Conservation (phyloP, 768 basidiomycete species). For the Gyrodon lividus region DNA sequence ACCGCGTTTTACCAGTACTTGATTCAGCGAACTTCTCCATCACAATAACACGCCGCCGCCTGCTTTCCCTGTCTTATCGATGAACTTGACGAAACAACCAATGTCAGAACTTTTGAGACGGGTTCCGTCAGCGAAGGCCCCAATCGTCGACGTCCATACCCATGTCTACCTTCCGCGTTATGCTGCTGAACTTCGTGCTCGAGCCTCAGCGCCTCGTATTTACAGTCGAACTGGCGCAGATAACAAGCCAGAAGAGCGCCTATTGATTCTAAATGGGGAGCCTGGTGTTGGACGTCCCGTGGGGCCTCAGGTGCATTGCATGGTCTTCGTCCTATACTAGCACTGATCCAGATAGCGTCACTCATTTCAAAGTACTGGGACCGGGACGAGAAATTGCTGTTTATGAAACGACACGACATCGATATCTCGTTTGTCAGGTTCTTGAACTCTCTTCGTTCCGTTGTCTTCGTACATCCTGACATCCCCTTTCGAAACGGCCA, state of each 20-base stretch:
- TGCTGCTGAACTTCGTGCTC: constrained; percentile 62
- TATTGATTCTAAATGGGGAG: constrained; percentile 78
- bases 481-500: constrained; percentile 27
- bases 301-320: constrained; percentile 59
- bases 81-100: constrained; percentile 24
- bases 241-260: constrained; percentile 58
- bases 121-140: constrained; percentile 21
- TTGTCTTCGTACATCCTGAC: constrained; percentile 16
- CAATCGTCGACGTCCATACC: constrained; percentile 81
- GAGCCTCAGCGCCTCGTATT: constrained; percentile 66
- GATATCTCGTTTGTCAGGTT: constrained; percentile 79
- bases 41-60: constrained; percentile 9
- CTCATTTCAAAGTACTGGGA: constrained; percentile 64
- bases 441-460: constrained; percentile 7
- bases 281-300: constrained; percentile 79
- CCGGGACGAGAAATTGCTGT: constrained; percentile 69
- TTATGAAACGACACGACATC: constrained; percentile 84
- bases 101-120: constrained; percentile 26
- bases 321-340: background rate
- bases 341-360: constrained; percentile 14
- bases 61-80: constrained; percentile 23
- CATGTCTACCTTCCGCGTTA: constrained; percentile 85
- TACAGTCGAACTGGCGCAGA: constrained; percentile 44
- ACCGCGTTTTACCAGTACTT: constrained; percentile 10
- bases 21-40: constrained; percentile 7